Evolutionary conservation across 2,329 filamentous ascomycete genomes (phyloP).

Genomic region (Diaporthe aspalathi): DNA sequence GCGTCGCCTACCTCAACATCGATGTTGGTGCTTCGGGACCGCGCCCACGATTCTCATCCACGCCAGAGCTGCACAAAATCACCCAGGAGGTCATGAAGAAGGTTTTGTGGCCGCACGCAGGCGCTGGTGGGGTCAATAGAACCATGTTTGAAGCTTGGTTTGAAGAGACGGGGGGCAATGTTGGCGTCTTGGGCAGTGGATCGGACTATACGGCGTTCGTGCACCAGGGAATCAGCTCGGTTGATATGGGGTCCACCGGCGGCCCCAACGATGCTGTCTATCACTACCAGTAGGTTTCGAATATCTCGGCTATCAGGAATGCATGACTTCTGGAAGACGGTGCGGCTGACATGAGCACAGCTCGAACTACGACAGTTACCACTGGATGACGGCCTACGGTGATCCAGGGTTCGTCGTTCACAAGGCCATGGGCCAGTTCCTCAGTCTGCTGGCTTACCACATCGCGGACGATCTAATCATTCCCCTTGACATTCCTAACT

Average conservation of each 20-base stretch:
- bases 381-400: slow-evolving; percentile 87
- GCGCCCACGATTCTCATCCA: background rate
- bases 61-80: slow-evolving; percentile 21
- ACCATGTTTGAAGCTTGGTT: slow-evolving; percentile 19
- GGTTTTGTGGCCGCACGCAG: background rate
- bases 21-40: background rate
- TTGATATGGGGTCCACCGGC: background rate
- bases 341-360: slow-evolving; percentile 82
- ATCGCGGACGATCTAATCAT: background rate
- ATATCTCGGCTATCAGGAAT: background rate
- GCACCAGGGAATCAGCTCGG: slow-evolving; percentile 17
- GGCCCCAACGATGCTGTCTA: slow-evolving; percentile 10
- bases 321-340: background rate
- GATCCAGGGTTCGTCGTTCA: slow-evolving; percentile 67
- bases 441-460: slow-evolving; percentile 4
- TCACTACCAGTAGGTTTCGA: slow-evolving; percentile 13
- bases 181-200: slow-evolving; percentile 20
- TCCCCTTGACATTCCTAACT: slow-evolving; percentile 3
- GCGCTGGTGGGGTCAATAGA: background rate
- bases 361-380: slow-evolving; percentile 89
- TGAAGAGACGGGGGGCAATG: background rate
- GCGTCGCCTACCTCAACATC: slow-evolving; percentile 20
- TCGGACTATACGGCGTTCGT: slow-evolving; percentile 18
- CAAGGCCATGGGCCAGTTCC: slow-evolving; percentile 24
- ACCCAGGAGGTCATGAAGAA: slow-evolving; percentile 24